Percentiles rank a stretch among this genome's conserved stretches.
Evolutionary conservation across 805 yeast species (phyloP).

Genomic region (Candida parachauliodes): DNA sequence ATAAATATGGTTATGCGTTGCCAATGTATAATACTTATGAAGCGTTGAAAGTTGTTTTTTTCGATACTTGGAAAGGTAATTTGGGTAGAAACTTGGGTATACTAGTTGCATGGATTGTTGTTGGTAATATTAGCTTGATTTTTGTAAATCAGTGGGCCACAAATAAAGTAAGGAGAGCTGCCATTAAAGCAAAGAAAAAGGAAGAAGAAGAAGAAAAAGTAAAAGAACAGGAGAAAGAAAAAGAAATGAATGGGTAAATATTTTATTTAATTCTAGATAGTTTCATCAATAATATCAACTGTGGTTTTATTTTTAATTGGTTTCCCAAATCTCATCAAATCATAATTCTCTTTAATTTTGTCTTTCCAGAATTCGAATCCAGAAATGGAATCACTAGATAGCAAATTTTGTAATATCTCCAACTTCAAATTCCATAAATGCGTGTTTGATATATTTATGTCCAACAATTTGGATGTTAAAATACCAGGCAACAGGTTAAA

Average conservation of each 20-base stretch:
- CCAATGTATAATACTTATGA: constrained; percentile 33
- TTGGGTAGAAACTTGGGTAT: constrained; percentile 30
- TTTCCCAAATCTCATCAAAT: constrained; percentile 24
- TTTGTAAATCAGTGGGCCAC: constrained; percentile 10
- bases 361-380: constrained; percentile 20
- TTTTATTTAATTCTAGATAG: too few relatives aligned
- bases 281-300: constrained; percentile 24
- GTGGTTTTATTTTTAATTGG: constrained; percentile 15
- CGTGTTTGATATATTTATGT: constrained; percentile 15
- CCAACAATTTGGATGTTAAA: constrained; percentile 19
- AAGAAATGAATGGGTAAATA: not conserved
- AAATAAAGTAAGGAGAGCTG: constrained; percentile 9
- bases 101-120: constrained; percentile 26
- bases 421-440: constrained; percentile 24
- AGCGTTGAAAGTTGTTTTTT: constrained; percentile 29
- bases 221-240: not conserved
- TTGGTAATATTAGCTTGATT: constrained; percentile 14
- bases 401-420: constrained; percentile 20
- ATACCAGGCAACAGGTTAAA: constrained; percentile 23
- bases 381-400: constrained; percentile 15
- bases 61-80: constrained; percentile 30
- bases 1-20: constrained; percentile 33
- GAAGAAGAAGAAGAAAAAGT: constrained; percentile 1
- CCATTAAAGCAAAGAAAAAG: constrained; percentile 5
- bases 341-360: constrained; percentile 15